Base-by-base conservation (phyloP, 2,329 filamentous ascomycete genomes). In the Cercospora berteroae region DNA sequence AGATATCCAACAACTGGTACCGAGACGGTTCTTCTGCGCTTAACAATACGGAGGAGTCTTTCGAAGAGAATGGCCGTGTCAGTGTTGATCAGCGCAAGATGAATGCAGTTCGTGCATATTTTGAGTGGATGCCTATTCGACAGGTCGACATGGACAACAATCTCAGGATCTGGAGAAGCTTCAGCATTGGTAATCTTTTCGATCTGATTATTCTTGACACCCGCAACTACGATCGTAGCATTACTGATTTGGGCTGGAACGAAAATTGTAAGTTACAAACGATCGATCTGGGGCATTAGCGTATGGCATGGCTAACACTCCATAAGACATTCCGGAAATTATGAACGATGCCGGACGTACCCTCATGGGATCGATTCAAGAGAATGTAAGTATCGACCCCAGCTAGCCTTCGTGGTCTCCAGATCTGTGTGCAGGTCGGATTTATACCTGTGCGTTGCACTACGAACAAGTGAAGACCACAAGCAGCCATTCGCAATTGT, bases 81-180 rank as follows among this genome's bases (percentile, higher is more conserved):
- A 75, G 75, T 3, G 78, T 81, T 44, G 80, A 82, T 31, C 81
- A 82, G 67, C 76, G 80, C 6, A 82, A 82, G 71, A 82, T 82
- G 80, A 80, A 82, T 63, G 81, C 80, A 8, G 80, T 82, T 5
- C 76, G 80, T 16, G 81, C 80, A 5, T 73, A 74, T 58, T 81
- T 81, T 63, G 80, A 82, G 64, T 82, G 80, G 79, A 81, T 81
- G 79, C 80, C 80, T 65, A 72, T 77, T 52, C 69, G 80, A 0
- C 80, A 81, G 67, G 80, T 82, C 9, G 79, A 81, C 63, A 80
- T 82, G 75, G 79, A 82, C 44, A 78, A 82, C 70, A 81, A 80
- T 44, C 76, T 81, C 0, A 73, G 80, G 1, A 80, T 81, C 36
- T 82, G 80, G 80, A 74, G 80, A 13, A 77, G 74, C 3, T 82